These are phyloP conservation scores for Lactarius quietus DNA, from an alignment of 768 basidiomycete genomes.

Conservation along the genomic window DNA sequence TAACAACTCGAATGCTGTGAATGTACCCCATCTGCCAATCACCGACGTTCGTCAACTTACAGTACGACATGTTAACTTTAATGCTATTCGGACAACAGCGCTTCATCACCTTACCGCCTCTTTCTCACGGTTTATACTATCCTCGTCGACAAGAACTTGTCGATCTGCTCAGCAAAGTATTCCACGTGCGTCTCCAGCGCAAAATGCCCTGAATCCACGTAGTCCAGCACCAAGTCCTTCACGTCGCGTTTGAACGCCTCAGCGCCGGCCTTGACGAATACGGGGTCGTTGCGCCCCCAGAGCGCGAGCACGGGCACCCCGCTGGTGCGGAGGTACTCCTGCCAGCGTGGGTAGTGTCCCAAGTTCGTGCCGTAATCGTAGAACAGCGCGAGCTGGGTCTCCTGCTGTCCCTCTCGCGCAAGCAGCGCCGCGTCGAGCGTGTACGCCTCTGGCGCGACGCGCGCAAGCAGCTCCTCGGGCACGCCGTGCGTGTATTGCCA, in stretches of 20 bases:
- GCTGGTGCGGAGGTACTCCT: conserved; percentile 40
- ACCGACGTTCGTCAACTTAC: neutral
- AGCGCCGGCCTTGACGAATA: conserved; percentile 44
- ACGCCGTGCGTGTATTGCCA: conserved; percentile 39
- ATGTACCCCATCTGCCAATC: neutral
- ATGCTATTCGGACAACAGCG: neutral
- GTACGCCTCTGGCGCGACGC: conserved; percentile 39
- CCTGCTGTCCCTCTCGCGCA: conserved; percentile 38
- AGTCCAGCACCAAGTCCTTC: conserved; percentile 37
- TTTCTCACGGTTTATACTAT: neutral
- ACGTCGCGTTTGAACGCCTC: conserved; percentile 42
- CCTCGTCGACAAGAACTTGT: conserved; percentile 22
- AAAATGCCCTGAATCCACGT: conserved; percentile 47
- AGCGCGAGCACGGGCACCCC: conserved; percentile 43
- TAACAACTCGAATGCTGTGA: neutral
- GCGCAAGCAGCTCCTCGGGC: conserved; percentile 32
- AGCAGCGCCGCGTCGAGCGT: conserved; percentile 43
- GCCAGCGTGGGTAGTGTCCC: conserved; percentile 43
- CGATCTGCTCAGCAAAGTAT: conserved; percentile 26
- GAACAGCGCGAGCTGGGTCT: conserved; percentile 45
- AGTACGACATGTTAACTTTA: neutral
- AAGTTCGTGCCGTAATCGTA: conserved; percentile 42
- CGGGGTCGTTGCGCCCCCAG: conserved; percentile 46
- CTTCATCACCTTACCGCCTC: neutral
- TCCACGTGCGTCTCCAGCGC: conserved; percentile 36